Conservation (phyloP, 2,329 filamentous ascomycete species). For the Exophiala lecanii-corni region DNA sequence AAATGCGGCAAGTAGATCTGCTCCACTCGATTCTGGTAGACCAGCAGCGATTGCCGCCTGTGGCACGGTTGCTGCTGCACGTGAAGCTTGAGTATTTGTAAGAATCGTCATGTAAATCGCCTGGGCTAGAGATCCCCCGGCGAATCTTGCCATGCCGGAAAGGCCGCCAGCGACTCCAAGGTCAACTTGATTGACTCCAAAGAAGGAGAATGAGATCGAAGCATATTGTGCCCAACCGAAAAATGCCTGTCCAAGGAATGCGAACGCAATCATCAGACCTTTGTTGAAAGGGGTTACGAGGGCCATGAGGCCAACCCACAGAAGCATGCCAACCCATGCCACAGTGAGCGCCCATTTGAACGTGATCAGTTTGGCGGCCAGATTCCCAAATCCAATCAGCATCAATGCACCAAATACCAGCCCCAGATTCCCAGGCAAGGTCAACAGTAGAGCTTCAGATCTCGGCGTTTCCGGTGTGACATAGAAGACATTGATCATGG, state of each 20-base stretch:
- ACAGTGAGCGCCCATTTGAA: conserved; percentile 43
- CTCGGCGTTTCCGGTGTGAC: conserved; percentile 33
- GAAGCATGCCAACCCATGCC: conserved; percentile 43
- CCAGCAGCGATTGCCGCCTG: conserved; percentile 35
- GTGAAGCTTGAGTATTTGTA: conserved; percentile 25
- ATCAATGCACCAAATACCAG: conserved; percentile 42
- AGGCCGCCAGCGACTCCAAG: conserved; percentile 44
- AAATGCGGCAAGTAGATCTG: conserved; percentile 23
- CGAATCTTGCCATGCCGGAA: conserved; percentile 41
- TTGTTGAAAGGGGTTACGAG: conserved; percentile 41
- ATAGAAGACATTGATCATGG: conserved; percentile 45
- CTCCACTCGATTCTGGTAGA: conserved; percentile 22
- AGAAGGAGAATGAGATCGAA: conserved; percentile 46
- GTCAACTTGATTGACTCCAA: conserved; percentile 47
- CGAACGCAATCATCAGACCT: conserved; percentile 44
- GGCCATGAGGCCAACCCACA: conserved; percentile 44
- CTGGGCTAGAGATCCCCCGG: conserved; percentile 40
- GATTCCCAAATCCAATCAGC: conserved; percentile 38
- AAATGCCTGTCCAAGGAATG: conserved; percentile 43
- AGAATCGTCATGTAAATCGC: conserved; percentile 42
- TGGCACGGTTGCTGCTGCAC: conserved; percentile 33
- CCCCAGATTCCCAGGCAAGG: conserved; percentile 43
- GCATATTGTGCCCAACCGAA: conserved; percentile 47
- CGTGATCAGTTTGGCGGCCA: not conserved
- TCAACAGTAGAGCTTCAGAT: conserved; percentile 34